phyloP scores from a whole-genome alignment of 2,329 filamentous ascomycete genomes.

The Pseudonectria foliicola region DNA sequence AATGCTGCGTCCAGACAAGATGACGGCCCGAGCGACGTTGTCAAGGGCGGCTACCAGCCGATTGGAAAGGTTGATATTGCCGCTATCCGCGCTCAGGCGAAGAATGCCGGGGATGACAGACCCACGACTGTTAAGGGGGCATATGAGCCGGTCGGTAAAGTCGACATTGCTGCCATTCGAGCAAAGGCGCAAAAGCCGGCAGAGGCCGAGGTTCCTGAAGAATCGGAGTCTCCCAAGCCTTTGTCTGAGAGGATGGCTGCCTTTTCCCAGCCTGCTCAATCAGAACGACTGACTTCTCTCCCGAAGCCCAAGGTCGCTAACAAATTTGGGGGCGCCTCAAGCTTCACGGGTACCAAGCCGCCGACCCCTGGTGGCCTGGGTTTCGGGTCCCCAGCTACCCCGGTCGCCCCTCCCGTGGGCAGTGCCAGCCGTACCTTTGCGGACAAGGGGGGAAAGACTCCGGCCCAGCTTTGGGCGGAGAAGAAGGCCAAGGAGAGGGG shows the following conservation, averaged over 20 bases:
- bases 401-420: constrained; percentile 57
- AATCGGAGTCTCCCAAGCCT: constrained; percentile 43
- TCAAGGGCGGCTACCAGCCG: constrained; percentile 84
- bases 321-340: constrained; percentile 66
- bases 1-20: constrained; percentile 38
- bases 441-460: constrained; percentile 90
- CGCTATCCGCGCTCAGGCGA: constrained; percentile 71
- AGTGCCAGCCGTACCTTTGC: constrained; percentile 88
- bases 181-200: constrained; percentile 67
- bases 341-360: constrained; percentile 83
- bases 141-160: constrained; percentile 92
- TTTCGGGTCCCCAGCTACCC: constrained; percentile 51
- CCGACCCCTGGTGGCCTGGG: constrained; percentile 66
- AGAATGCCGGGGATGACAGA: constrained; percentile 65
- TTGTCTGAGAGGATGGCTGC: constrained; percentile 70
- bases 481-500: constrained; percentile 81
- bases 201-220: constrained; percentile 29
- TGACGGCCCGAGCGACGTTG: constrained; percentile 52
- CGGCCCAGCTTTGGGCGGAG: constrained; percentile 94
- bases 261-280: constrained; percentile 53
- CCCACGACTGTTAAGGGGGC: constrained; percentile 83
- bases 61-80: constrained; percentile 97
- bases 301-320: constrained; percentile 95
- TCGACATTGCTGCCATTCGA: constrained; percentile 91
- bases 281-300: constrained; percentile 76